Percentiles rank a stretch among this genome's conserved stretches.
Conservation (phyloP, 2,329 filamentous ascomycete genomes). For the Raffaelea arxii region DNA sequence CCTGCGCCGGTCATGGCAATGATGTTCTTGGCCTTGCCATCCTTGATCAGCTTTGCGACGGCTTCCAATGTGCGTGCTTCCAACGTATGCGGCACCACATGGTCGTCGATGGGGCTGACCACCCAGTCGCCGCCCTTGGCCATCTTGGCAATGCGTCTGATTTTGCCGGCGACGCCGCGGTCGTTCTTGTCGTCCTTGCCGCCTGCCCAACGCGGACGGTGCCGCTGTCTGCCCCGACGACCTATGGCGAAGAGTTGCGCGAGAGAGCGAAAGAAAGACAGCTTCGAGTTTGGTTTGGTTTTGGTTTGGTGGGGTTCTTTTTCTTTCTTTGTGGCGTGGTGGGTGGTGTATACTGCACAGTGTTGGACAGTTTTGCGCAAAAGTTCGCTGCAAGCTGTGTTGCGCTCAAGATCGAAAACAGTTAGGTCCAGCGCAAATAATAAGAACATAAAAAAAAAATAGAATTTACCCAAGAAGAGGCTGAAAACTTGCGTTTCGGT, state of each 20-base stretch:
- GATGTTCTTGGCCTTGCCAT: slow-evolving; percentile 57
- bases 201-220: slow-evolving; percentile 8
- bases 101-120: slow-evolving; percentile 56
- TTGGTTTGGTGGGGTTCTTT: too few species aligned
- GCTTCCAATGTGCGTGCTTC: slow-evolving; percentile 59
- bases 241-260: slow-evolving; percentile 9
- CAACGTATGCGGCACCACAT: slow-evolving; percentile 55
- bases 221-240: slow-evolving; percentile 10
- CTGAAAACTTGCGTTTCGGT: too few species aligned
- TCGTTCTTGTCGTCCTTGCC: background rate
- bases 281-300: too few species aligned
- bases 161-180: background rate
- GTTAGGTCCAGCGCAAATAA: too few species aligned
- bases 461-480: too few species aligned
- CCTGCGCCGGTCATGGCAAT: slow-evolving; percentile 89
- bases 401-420: too few species aligned
- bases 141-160: background rate
- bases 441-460: too few species aligned
- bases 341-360: too few species aligned
- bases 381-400: too few species aligned
- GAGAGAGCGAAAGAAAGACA: background rate
- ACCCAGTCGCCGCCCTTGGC: slow-evolving; percentile 78
- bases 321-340: too few species aligned
- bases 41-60: slow-evolving; percentile 71
- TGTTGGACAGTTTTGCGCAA: too few species aligned